Evolutionary conservation across 2,329 filamentous ascomycete genomes (phyloP).

Genomic region (Fusarium caatingaense): DNA sequence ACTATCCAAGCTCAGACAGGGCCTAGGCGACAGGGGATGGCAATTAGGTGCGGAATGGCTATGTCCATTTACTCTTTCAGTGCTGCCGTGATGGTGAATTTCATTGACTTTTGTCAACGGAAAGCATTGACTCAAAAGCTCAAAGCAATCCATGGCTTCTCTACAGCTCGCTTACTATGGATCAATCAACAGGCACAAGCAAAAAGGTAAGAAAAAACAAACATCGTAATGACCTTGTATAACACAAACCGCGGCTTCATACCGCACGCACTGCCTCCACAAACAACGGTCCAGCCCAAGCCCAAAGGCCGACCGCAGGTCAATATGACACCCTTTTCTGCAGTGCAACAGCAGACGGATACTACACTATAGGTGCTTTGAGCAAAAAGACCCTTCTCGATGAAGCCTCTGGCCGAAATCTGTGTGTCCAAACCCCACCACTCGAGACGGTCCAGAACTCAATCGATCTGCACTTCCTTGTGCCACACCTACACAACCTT

Average conservation of each 20-base stretch:
- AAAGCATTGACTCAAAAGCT: background rate
- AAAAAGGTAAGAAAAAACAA: background rate
- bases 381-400: constrained; percentile 28
- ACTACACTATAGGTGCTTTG: background rate
- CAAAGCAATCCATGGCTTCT: background rate
- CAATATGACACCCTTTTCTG: constrained; percentile 10
- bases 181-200: background rate
- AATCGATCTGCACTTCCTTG: constrained; percentile 47
- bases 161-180: background rate
- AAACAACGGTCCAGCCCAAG: constrained; percentile 21
- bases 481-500: constrained; percentile 43
- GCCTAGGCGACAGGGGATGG: constrained; percentile 22
- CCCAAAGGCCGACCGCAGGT: background rate
- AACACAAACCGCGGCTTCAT: constrained; percentile 17
- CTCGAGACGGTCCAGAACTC: constrained; percentile 46
- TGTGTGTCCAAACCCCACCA: constrained; percentile 39
- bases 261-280: constrained; percentile 9
- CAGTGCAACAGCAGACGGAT: constrained; percentile 22
- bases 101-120: background rate
- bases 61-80: background rate
- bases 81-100: background rate
- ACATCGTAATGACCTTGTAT: background rate
- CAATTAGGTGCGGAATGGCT: background rate
- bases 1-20: constrained; percentile 21
- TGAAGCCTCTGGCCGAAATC: constrained; percentile 23